Base-by-base conservation (phyloP, 2,329 filamentous ascomycete genomes). In the Macrophomina pseudophaseolina region DNA sequence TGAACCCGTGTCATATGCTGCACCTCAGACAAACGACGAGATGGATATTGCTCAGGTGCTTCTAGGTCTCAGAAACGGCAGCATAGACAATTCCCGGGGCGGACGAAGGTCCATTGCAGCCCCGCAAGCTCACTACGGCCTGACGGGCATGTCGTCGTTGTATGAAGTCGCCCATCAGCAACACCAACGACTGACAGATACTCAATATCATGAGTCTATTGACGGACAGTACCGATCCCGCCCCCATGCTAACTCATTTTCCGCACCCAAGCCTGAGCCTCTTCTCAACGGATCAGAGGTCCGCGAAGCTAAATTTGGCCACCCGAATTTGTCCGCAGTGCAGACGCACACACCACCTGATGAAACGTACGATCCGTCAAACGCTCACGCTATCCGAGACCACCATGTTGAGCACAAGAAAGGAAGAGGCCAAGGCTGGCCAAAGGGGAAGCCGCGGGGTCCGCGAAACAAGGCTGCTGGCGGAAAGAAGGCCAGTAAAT, bases 401-500 rank as follows among this genome's bases (percentile, higher is more conserved):
- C 53, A 44, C 35, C 53, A 54, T 68, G 12, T 65, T 59, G 68
- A 79, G 69, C 71, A 73, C n/a, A 68, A 72, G 48, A 78, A 76
- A 67, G 68, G 72, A 2, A 79, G 77, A 66, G 75, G 74, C 66
- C 76, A 80, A 67, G 79, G 80, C 12, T 80, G 78, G 79, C 79
- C 80, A 12, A 84, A 83, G 70, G 81, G 80, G 42, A 83, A 83
- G 68, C 76, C 81, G 14, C 75, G 80, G 53, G 79, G 77, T 8
- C 71, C 80, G 59, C 77, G 78, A 52, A 72, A 69, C 33, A 73
- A 75, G 30, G 75, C 76, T 48, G 70, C 74, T 7, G 68, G 70
- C n/a, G 72, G 72, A 58, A 81, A 79, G 70, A 80, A 76, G 68
- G 67, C 68, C 11, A 81, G 80, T 68, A 80, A 74, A 70, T 35